Base-by-base conservation (phyloP, 2,329 filamentous ascomycete genomes). In the Neurospora crassa region DNA sequence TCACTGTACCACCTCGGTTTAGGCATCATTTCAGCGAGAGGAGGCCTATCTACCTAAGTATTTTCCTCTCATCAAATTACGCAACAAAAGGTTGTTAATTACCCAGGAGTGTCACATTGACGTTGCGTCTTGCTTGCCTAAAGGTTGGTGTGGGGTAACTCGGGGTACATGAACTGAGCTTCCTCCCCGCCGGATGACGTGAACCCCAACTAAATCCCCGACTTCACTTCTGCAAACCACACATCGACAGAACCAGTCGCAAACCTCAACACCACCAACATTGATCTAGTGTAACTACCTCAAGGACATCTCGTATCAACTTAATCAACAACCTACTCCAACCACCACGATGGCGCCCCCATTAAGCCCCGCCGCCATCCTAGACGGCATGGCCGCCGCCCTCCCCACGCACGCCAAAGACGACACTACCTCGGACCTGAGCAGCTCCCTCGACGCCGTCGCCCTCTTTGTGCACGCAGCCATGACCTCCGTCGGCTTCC, bases 401-500 rank as follows among this genome's bases (percentile, higher is more conserved):
- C 79, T 90, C 70, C 87, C 89, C 11, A 86, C 84, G 2, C 87
- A 89, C 75, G 75, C 80, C 0, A 78, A 82, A 68, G 83, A 79
- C 73, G 88, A 89, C 77, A 84, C 84, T 20, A 84, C 83, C n/a
- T 89, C 88, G 5, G 87, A 89, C 74, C 79, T 94, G 40, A 89
- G 90, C 75, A 90, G 87, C 71, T 87, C 91, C 0, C 93, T 91
- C 79, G 94, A 98, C 82, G 93, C 91, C 68, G 84, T 97, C 73
- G 93, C 93, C 18, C 87, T 98, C 34, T 90, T 96, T 74, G 85
- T 90, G 24, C 95, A 99, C 80, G 91, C 93, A 3, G 93, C 90
- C 77, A 92, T 98, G 89, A 80, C 88, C 34, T 90, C 90, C 10
- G 88, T 95, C 2, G 92, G 90, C 74, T 98, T 97, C 79, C 87